Percentiles rank a stretch among this genome's conserved stretches.
Evolutionary conservation across 495 filamentous ascomycete genomes (phyloP).

Genomic region (Monascus purpureus): DNA sequence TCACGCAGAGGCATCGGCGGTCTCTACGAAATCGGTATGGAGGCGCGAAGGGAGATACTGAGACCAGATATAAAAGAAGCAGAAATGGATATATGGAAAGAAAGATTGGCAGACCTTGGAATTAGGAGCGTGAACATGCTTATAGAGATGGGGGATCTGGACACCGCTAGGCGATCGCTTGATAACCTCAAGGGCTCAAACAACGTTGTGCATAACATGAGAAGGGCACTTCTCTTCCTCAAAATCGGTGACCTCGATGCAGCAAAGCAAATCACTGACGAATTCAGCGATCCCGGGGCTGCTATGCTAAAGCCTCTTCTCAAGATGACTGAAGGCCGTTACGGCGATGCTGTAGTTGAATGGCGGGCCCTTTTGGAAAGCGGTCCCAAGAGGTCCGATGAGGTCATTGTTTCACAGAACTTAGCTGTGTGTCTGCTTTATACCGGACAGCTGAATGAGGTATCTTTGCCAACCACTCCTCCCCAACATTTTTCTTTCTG

Average conservation of each 20-base stretch:
- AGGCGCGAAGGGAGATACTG: conserved; percentile 46
- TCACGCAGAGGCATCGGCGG: conserved; percentile 70
- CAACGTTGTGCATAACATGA: conserved; percentile 19
- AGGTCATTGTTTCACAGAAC: conserved; percentile 55
- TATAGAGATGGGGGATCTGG: conserved; percentile 82
- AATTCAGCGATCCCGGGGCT: conserved; percentile 10
- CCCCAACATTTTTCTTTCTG: neutral
- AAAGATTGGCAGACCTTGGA: conserved; percentile 57
- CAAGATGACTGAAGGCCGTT: conserved; percentile 67
- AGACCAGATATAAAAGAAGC: conserved; percentile 11
- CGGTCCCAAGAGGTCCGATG: conserved; percentile 16
- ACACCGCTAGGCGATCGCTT: conserved; percentile 59
- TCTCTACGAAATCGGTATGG: conserved; percentile 74
- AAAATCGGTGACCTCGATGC: conserved; percentile 61
- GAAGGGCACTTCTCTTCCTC: conserved; percentile 55
- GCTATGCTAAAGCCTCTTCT: conserved; percentile 47
- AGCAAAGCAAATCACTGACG: conserved; percentile 35
- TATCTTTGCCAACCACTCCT: conserved; percentile 19
- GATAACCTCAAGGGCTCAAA: conserved; percentile 22
- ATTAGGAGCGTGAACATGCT: conserved; percentile 65
- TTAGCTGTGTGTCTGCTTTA: conserved; percentile 73
- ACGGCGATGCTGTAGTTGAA: conserved; percentile 40
- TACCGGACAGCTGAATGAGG: conserved; percentile 59
- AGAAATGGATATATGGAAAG: conserved; percentile 48
- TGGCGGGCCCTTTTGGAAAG: conserved; percentile 45